These are phyloP conservation scores for Delonix regia DNA, from an alignment of 306 rosid genomes.

Conservation along the genomic window DNA sequence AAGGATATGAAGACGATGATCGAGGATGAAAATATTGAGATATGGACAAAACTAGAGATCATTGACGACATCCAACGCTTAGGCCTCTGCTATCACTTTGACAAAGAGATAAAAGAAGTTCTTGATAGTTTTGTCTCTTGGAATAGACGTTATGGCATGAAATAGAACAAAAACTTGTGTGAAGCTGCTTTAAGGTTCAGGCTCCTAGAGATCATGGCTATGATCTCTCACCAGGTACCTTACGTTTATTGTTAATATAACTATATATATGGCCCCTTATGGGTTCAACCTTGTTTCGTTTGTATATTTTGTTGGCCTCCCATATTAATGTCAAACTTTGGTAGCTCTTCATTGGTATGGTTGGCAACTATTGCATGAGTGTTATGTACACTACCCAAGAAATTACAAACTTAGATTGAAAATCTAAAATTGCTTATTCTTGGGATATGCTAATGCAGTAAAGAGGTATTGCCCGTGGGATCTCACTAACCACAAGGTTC, in stretches of 20 bases:
- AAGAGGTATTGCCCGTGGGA: too few relatives aligned
- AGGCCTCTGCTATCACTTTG: slow-evolving; percentile 44
- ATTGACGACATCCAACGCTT: slow-evolving; percentile 44
- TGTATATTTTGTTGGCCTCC: too few relatives aligned
- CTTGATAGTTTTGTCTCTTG: slow-evolving; percentile 28
- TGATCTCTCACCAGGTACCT: slow-evolving; percentile 47
- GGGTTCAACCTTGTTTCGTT: background rate
- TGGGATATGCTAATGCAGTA: too few relatives aligned
- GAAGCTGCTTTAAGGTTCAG: slow-evolving; percentile 49
- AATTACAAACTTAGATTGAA: too few relatives aligned
- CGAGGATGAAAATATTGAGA: slow-evolving; percentile 29
- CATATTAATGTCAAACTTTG: too few relatives aligned
- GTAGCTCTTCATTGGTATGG: too few relatives aligned
- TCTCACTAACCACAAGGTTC: too few relatives aligned
- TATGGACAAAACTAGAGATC: slow-evolving; percentile 36
- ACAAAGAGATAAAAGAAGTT: slow-evolving; percentile 41
- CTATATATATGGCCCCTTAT: background rate
- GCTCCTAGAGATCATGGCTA: slow-evolving; percentile 56
- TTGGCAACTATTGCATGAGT: too few relatives aligned
- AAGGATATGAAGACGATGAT: slow-evolving; percentile 48
- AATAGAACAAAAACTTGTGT: slow-evolving; percentile 13
- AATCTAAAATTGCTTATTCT: too few relatives aligned
- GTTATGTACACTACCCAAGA: too few relatives aligned
- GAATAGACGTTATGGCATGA: background rate
- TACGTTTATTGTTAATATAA: background rate